Percentiles rank a stretch among this genome's conserved stretches.
These are phyloP conservation scores for Flaveria sonorensis DNA, from an alignment of 129 eudicot species.

Conservation along the genomic window DNA sequence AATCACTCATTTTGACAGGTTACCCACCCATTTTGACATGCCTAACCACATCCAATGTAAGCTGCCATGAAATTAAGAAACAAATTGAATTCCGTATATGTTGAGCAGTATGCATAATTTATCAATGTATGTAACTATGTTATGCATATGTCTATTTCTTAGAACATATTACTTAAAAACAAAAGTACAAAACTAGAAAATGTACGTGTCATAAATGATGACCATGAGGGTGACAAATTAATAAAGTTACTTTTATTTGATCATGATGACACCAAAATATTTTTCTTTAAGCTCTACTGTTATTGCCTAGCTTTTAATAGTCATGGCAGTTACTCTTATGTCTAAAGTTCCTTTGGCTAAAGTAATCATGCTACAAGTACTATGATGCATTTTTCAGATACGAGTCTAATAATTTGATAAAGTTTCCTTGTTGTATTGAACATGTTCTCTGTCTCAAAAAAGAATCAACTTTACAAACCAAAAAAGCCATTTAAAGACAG, in stretches of 20 bases:
- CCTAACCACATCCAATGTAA: not conserved
- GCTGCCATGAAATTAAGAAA: not conserved
- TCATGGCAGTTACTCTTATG: not conserved
- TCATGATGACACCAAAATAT: not conserved
- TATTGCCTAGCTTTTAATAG: not conserved
- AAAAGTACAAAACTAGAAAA: not conserved
- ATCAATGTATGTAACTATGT: not conserved
- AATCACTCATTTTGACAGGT: too few species aligned
- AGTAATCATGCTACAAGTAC: not conserved
- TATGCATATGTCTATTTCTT: not conserved
- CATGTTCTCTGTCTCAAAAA: not conserved
- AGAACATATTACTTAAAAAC: not conserved
- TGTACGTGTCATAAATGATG: not conserved
- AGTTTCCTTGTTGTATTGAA: not conserved
- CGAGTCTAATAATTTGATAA: not conserved
- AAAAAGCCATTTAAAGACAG: not conserved
- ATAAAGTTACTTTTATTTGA: not conserved
- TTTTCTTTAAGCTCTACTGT: not conserved
- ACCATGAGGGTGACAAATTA: not conserved
- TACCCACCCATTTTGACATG: not conserved
- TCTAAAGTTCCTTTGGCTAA: slow-evolving; percentile 12
- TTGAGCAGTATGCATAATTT: not conserved
- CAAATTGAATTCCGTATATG: not conserved
- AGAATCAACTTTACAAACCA: slow-evolving; percentile 13
- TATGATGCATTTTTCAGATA: not conserved